Percentiles rank a stretch among this genome's conserved stretches.
phyloP scores from a whole-genome alignment of 1,284 basidiomycete genomes.

The Trametes sp. region DNA sequence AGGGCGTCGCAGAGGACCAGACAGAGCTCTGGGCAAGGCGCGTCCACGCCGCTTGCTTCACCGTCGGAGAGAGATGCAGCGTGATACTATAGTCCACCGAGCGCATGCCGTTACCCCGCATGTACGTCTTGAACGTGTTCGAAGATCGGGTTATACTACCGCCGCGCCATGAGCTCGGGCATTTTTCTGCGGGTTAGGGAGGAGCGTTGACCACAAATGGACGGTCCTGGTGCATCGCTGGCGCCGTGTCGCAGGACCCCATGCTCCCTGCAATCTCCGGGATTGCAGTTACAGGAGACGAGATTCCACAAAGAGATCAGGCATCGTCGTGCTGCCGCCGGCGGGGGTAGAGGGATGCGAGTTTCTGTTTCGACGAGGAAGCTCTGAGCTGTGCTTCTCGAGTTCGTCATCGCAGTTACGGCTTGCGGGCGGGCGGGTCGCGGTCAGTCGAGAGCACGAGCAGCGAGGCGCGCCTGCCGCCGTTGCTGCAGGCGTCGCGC shows the following conservation, averaged over 20 bases:
- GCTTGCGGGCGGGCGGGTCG: slow-evolving; percentile 6
- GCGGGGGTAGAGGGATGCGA: background rate
- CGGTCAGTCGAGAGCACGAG: slow-evolving; percentile 14
- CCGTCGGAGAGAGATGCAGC: background rate
- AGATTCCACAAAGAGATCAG: slow-evolving; percentile 5
- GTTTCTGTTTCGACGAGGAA: slow-evolving; percentile 13
- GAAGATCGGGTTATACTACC: background rate
- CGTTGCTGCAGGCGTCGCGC: slow-evolving; percentile 5
- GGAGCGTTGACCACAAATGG: background rate
- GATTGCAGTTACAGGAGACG: slow-evolving; percentile 1
- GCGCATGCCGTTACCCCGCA: background rate
- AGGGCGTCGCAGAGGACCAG: background rate
- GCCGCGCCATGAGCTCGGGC: background rate
- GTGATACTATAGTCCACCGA: too few species aligned
- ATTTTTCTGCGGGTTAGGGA: background rate
- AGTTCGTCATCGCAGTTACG: slow-evolving; percentile 14
- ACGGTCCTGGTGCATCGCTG: slow-evolving; percentile 7
- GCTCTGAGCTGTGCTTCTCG: slow-evolving; percentile 10
- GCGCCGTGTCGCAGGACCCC: too few species aligned
- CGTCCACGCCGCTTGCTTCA: background rate
- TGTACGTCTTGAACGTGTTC: background rate
- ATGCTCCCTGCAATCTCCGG: background rate
- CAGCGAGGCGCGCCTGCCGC: background rate
- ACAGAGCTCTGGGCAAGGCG: background rate
- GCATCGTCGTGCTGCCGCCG: slow-evolving; percentile 19